Base-by-base conservation (phyloP, 768 basidiomycete genomes). In the Strobilomyces dryophilus region DNA sequence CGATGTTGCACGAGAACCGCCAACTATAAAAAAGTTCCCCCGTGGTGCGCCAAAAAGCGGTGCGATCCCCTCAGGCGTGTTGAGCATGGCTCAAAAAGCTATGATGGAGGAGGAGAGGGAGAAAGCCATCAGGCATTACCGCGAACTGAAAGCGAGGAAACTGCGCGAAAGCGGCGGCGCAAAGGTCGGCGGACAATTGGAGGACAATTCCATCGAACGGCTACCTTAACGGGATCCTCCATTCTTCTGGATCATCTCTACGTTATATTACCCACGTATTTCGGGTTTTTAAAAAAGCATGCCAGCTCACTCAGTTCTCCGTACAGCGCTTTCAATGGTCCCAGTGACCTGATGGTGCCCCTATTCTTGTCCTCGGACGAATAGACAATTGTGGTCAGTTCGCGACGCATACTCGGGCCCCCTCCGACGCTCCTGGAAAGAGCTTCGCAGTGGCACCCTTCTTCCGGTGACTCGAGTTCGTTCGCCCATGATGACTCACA, bases 61-160 rank as follows among this genome's bases (percentile, higher is more conserved):
- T 46, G 53, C 61, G 62, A 53, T 71, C 74, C 61, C 63, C 56
- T 48, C 53, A 39, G 77, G 76, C 3, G 76, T 87, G 8, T 58
- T 91, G 29, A 85, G 84, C 27, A 83, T 89, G 79, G 82, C 85
- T 14, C 87, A 90, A 71, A 84, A 81, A 64, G 75, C 76, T 7
- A 82, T 88, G 82, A 82, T 92, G 80, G 87, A 87, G 61, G 74
- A 75, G 48, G 89, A 91, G 66, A 76, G 89, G 56, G 83, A 87
- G 60, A 83, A 78, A 54, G 87, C 72, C 20, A 84, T 92, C 54
- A 70, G 68, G 62, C 75, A 78, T 49, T 91, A 90, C 66, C 73
- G 89, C 54, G 79, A 84, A 67, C 61, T 91, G 67, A 90, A 85
- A 66, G 82, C 79, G 20, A 72, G 64, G 59, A 76, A 73, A 62